Evolutionary conservation across 2,329 filamentous ascomycete species (phyloP), one percentile per base, ranked within the genome.

Genomic region (Scedosporium minutisporum): DNA sequence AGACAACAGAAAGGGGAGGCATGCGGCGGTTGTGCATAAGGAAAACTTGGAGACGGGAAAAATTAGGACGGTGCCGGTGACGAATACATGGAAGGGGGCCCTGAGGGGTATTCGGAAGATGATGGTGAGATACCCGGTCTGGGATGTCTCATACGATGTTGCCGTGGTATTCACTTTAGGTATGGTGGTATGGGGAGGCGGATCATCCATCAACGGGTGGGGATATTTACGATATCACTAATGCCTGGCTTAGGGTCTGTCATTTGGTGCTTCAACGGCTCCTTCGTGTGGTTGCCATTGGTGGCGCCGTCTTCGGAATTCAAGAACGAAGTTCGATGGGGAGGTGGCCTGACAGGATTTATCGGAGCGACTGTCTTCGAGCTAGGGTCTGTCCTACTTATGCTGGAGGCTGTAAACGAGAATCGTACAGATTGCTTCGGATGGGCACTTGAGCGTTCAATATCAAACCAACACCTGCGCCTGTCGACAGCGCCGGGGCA

Each of bases 341-440:
- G 77, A 0, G 86, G 83, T 3, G 87, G 86, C 1, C 77, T 87
- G 23, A 84, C 82, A 0, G 85, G 84, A 0, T 84, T 88, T 67
- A 78, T 89, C n/a, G 87, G 87, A 3, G 86, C 86, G 0, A 87
- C 84, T 0, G 74, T 89, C 6, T 89, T 90, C 69, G 85, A 87
- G 66, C 62, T 87, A 3, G 87, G 86, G 0, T 85, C 83, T 42
- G 68, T 89, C 1, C 71, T 89, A 1, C 75, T 89, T 27, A 77
- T 89, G 71, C 74, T 88, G 1, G 87, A 90, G 71, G 87, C 87
- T 3, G 77, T 88, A n/a, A 90, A 90, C 69, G 84, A 86, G 68
- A 84, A 88, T 67, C 76, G 81, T 12, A 75, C 80, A 0, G 84
- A 82, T 12, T 90, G 87, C 70, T 89, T 89, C 69, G 87, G 87